Base-by-base conservation (phyloP, 2,329 filamentous ascomycete genomes). In the Pseudogymnoascus destructans region DNA sequence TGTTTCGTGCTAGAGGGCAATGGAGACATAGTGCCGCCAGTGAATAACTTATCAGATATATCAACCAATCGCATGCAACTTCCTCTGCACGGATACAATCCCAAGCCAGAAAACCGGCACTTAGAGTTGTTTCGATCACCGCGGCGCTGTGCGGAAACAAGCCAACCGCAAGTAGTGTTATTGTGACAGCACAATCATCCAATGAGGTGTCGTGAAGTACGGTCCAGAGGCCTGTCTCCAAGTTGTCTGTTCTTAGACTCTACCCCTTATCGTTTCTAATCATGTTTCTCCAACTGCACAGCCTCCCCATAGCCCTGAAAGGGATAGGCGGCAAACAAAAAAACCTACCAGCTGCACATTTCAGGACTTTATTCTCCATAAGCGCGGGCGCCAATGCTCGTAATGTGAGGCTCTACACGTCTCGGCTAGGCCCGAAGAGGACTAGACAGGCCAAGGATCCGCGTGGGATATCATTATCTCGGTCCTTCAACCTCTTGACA, bases 191-290 rank as follows among this genome's bases (percentile, higher is more conserved):
- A 52, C 15, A 49, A 13, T 13, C 5, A 52, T 52, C 46, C 46
- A 52, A 52, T 52, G 5, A 10, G 25, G 9, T 5, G 15, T 3
- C 10, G 4, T 52, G 6, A 15, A 30, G 15, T 11, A 27, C 46
- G 23, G 10, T 7, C 25, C 7, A 9, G 33, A 23, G 11, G n/a
- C 21, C 15, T 23, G 7, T 11, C 19, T 23, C 30, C 13, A 56
- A 23, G 54, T 11, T 35, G 10, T 23, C n/a, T 56, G 30, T 38
- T 38, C 30, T 56, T 19, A 15, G 8, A n/a, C 30, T 23, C 7
- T 5, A 32, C 46, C 32, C 25, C 46, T 52, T 52, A 30, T 25
- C 46, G 46, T 52, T 52, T 52, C 46, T 52, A 52, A 52, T 52
- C 46, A 52, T 52, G 46, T 52, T 52, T 52, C 46, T 52, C 25